phyloP scores from a whole-genome alignment of 1,284 basidiomycete species.

The Moesziomyces antarcticus region DNA sequence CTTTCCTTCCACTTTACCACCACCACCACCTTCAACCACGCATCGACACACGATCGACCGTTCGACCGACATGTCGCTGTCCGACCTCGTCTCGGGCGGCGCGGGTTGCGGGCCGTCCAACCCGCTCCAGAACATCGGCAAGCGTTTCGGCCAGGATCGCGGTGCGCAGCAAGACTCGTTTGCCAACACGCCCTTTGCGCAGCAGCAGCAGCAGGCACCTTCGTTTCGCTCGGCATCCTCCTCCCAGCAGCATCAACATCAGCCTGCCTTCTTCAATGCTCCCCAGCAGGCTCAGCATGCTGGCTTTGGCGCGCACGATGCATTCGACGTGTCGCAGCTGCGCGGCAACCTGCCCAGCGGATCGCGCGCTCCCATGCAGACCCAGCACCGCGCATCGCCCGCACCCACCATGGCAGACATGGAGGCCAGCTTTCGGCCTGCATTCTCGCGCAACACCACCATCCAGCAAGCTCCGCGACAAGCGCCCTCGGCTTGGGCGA shows the following conservation, averaged over 20 bases:
- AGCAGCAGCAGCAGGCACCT: constrained; percentile 4
- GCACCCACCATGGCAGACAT: constrained; percentile 24
- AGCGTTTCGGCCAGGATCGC: constrained; percentile 64
- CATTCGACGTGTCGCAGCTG: constrained; percentile 55
- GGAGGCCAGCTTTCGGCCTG: constrained; percentile 48
- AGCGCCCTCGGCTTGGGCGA: constrained; percentile 48
- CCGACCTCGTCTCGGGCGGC: constrained; percentile 62
- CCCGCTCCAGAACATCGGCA: constrained; percentile 63
- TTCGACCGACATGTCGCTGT: constrained; percentile 52
- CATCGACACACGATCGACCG: too few relatives aligned
- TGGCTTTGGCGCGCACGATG: constrained; percentile 19
- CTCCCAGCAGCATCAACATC: constrained; percentile 16
- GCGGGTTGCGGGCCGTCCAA: constrained; percentile 66
- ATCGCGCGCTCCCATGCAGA: constrained; percentile 26
- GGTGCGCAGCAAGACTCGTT: constrained; percentile 56
- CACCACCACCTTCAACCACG: constrained; percentile 7
- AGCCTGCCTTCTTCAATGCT: constrained; percentile 45
- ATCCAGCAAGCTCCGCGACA: constrained; percentile 9
- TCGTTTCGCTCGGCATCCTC: background rate
- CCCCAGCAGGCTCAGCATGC: constrained; percentile 16
- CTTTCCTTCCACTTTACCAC: constrained; percentile 1
- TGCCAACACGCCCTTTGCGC: constrained; percentile 5
- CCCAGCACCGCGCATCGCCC: constrained; percentile 8
- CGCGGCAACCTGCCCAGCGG: constrained; percentile 47
- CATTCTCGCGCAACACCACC: constrained; percentile 17